Base-by-base conservation (phyloP, 371 early-diverging fungal genomes). In the Rhizopus arrhizus region DNA sequence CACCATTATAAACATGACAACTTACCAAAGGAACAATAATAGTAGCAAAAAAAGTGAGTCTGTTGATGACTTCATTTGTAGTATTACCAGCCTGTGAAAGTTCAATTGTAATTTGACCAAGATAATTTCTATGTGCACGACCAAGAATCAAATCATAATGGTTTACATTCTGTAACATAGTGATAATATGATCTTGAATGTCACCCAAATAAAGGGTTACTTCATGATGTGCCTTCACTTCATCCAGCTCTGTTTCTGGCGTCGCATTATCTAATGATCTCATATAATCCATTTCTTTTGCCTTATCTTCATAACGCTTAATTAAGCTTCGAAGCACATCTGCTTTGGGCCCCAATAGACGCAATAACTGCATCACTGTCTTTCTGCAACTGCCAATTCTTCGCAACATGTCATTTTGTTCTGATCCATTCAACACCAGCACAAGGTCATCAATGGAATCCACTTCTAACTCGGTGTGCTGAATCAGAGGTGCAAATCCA, bases 81-180 rank as follows among this genome's bases (percentile, higher is more conserved):
- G 87, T 77, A 74, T 96, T 95, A 49, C 93, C 93, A 3, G 96
- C 88, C 61, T 93, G 92, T 2, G 98, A 98, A 64, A 98, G 83
- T 69, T 97, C 98, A 33, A 98, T 95, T 9, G 90, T 88, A 38
- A 98, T 96, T 66, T 96, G 95, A 4, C 97, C 99, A 15, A 98
- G 76, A 62, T 98, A 98, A 66, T 96, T 97, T 42, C 91, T 83
- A 65, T 98, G 98, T 0, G 95, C 87, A 8, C 97, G 79, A 4
- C 94, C 89, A 8, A 98, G 78, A 15, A 94, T 93, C 51, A 89
- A 87, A 59, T 97, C 97, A 65, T 91, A 93, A 68, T 96, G 96
- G 8, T 81, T 83, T 28, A 96, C 73, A 59, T 92, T 96, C 69
- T 95, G 95, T 35, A 91, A 72, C 95, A 97, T 95, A 15, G 97